Conservation (phyloP, 305 asterid species). For the Fraxinus sp. region DNA sequence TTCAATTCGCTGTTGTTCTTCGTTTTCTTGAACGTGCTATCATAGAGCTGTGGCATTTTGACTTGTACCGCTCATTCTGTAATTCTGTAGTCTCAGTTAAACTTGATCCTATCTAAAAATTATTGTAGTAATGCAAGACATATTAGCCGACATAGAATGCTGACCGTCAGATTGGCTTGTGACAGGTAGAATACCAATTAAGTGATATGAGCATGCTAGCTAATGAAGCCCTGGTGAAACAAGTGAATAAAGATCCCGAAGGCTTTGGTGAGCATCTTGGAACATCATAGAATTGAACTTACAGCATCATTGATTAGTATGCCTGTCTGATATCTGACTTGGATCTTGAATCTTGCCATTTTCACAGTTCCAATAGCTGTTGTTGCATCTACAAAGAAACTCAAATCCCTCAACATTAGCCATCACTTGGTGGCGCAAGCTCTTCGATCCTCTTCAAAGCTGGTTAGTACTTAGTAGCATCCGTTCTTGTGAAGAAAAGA, state of each 20-base stretch:
- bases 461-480: conserved; percentile 40
- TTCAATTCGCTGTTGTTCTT: neutral
- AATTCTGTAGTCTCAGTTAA: neutral
- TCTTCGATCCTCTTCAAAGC: conserved; percentile 68
- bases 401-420: conserved; percentile 71
- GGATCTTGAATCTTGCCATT: conserved; percentile 15
- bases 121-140: neutral
- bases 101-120: neutral
- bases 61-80: neutral
- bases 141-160: neutral
- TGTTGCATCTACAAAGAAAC: conserved; percentile 85
- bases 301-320: neutral
- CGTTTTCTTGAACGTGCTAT: neutral
- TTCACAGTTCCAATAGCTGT: conserved; percentile 73
- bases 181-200: conserved; percentile 84
- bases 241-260: conserved; percentile 71
- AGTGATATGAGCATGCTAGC: conserved; percentile 93
- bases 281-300: neutral
- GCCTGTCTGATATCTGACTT: neutral
- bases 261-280: conserved; percentile 58
- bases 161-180: neutral
- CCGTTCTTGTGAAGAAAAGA: neutral
- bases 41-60: neutral
- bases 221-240: conserved; percentile 73
- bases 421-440: conserved; percentile 79